These are phyloP conservation scores for Penicillium dipodomyicola DNA, from an alignment of 495 filamentous ascomycete species.

Conservation along the genomic window DNA sequence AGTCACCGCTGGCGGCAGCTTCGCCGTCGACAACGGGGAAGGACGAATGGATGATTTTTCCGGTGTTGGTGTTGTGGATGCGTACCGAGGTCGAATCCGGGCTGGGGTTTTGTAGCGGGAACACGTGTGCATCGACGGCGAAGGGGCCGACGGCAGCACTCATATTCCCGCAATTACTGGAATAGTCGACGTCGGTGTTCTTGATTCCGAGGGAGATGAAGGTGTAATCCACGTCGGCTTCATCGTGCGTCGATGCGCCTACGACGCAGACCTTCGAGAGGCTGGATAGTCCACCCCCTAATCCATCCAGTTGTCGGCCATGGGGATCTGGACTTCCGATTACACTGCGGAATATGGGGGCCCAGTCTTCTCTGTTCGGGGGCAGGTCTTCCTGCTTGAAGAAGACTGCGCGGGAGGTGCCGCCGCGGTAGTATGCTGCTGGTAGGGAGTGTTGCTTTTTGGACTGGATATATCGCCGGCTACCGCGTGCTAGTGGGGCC, in stretches of 20 bases:
- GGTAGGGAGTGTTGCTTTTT: constrained; percentile 46
- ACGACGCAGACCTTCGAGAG: constrained; percentile 72
- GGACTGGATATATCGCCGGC: background rate
- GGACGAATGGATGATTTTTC: constrained; percentile 47
- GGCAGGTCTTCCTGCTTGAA: constrained; percentile 56
- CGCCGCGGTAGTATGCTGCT: constrained; percentile 70
- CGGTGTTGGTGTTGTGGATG: constrained; percentile 56
- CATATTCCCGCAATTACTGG: constrained; percentile 77
- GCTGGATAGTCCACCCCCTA: constrained; percentile 68
- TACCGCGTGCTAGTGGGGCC: background rate
- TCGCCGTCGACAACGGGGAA: constrained; percentile 51
- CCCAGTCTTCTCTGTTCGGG: constrained; percentile 47
- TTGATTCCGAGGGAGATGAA: constrained; percentile 67
- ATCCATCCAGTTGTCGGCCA: constrained; percentile 67
- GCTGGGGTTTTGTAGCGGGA: constrained; percentile 13
- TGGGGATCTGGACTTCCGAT: constrained; percentile 70
- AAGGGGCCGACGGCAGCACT: constrained; percentile 63
- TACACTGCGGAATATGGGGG: constrained; percentile 53
- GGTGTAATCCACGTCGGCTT: constrained; percentile 69
- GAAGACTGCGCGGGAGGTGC: constrained; percentile 68
- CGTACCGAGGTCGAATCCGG: constrained; percentile 34
- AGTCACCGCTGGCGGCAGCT: constrained; percentile 52
- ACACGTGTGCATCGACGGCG: constrained; percentile 55
- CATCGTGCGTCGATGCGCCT: constrained; percentile 40
- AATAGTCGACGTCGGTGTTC: constrained; percentile 57